Conservation (phyloP, 2,329 filamentous ascomycete species). For the Podosphaera xanthii region DNA sequence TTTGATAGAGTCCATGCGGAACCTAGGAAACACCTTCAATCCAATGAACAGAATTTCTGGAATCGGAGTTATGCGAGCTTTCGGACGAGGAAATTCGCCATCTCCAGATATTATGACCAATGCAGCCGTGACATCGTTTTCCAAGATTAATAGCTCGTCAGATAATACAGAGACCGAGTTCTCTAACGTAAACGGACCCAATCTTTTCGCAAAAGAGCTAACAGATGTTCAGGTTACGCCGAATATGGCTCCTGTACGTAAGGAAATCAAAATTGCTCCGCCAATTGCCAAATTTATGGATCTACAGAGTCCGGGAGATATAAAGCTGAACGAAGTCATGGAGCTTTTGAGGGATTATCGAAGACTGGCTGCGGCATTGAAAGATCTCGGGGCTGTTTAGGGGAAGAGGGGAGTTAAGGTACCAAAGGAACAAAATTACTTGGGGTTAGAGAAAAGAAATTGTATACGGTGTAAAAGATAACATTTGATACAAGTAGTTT, state of each 20-base stretch:
- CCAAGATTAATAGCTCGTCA: conserved; percentile 19
- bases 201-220: background rate
- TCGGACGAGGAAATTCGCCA: conserved; percentile 30
- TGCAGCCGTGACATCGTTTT: conserved; percentile 1
- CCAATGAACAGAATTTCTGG: conserved; percentile 57
- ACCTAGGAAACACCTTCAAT: conserved; percentile 58
- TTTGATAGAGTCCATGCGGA: conserved; percentile 59
- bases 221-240: conserved; percentile 29
- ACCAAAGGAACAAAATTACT: too few relatives aligned
- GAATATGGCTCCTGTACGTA: conserved; percentile 29
- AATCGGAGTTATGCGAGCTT: conserved; percentile 52
- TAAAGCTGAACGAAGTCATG: conserved; percentile 50
- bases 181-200: conserved; percentile 25
- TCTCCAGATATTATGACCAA: conserved; percentile 14
- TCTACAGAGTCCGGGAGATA: conserved; percentile 42
- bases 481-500: too few relatives aligned
- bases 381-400: conserved; percentile 34
- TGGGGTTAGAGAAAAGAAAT: too few relatives aligned
- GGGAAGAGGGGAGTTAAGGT: too few relatives aligned
- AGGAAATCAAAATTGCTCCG: conserved; percentile 31
- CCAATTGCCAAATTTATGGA: conserved; percentile 55
- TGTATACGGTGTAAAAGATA: too few relatives aligned
- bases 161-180: conserved; percentile 30
- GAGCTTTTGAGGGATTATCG: conserved; percentile 54
- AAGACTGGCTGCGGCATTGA: conserved; percentile 40